Base-by-base conservation (phyloP, 2,329 filamentous ascomycete genomes). In the Penicillium sp. region DNA sequence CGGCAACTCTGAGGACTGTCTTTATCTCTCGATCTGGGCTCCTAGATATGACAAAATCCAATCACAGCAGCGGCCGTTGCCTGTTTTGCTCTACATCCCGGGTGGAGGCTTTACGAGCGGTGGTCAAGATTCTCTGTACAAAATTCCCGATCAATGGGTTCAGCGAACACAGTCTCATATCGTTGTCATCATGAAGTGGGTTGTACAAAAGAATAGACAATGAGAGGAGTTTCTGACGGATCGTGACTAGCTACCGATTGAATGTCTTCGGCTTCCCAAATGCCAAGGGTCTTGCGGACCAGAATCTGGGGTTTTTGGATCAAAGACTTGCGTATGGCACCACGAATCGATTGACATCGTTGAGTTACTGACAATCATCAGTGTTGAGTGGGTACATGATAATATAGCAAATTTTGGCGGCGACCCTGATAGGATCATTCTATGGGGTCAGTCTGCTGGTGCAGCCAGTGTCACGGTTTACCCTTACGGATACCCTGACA, bases 11-110 rank as follows among this genome's bases (percentile, higher is more conserved):
- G 80, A 82, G 61, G 79, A 81, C 45, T 82, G 80, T 55, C 64
- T 82, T 30, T 75, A 73, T 4, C 64, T 80, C 8, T 78, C 73
- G 55, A 65, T 82, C 1, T 82, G 78, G 79, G 68, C 78, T 2
- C 79, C 79, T 5, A 19, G 28, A 2, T 11, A 55, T 19, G 51
- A 61, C 1, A 46, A 52, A 10, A 43, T 59, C 6, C 63, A 56
- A 25, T 55, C 46, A 2, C 45, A 57, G 14, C 54, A 59, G 43
- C 43, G 51, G 8, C 56, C 73, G 2, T 66, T 83, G 3, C 82
- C 82, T 0, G 81, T 83, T 0, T 71, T 83, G 40, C 77, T 81
- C 1, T 82, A 81, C 61, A 73, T 84, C 4, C 80, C 83, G 55
- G 82, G 82, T 4, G 82, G 82, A 5, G 81, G 78, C 0, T 82